Evolutionary conservation across 306 rosid species (phyloP).

Genomic region (Citrullus colocynthis): DNA sequence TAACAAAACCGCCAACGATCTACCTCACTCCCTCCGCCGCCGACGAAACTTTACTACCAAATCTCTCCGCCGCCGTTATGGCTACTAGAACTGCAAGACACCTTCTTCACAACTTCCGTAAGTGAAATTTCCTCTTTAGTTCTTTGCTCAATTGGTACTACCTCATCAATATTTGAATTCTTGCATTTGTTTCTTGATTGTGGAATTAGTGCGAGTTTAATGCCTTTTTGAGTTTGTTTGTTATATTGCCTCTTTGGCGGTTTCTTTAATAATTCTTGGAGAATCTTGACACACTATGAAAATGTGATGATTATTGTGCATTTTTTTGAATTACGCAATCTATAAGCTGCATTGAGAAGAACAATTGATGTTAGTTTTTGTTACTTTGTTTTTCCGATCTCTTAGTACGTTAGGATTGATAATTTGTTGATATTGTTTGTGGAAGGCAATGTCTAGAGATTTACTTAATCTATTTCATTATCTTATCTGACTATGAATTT

Average conservation of each 20-base stretch:
- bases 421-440: neutral
- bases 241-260: neutral
- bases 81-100: conserved; percentile 10
- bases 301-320: neutral
- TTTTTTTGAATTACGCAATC: neutral
- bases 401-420: no score
- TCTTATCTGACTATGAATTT: neutral
- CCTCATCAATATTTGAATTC: neutral
- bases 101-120: conserved; percentile 9
- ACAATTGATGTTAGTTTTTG: neutral
- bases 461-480: neutral
- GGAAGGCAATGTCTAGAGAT: neutral
- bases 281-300: neutral
- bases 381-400: neutral
- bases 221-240: neutral
- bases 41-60: neutral
- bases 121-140: neutral
- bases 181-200: neutral
- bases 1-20: neutral
- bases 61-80: neutral
- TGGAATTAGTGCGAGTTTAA: neutral
- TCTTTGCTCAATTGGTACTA: neutral
- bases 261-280: neutral
- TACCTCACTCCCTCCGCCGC: neutral
- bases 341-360: neutral